Percentiles rank a stretch among this genome's conserved stretches.
Conservation (phyloP, 352 stramenopile genomes). For the Pythium periplocum region DNA sequence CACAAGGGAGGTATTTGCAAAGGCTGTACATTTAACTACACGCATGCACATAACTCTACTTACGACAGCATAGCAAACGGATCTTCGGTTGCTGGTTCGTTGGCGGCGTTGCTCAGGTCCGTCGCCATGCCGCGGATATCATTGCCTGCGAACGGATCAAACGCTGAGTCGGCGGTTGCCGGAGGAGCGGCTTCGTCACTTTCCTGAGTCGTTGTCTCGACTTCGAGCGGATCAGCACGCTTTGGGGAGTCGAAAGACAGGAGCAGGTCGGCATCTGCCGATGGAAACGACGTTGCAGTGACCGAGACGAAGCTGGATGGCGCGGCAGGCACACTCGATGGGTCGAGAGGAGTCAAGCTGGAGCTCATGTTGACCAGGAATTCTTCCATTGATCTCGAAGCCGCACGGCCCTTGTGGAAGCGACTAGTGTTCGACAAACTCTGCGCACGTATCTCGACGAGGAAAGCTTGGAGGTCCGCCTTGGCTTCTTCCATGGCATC, state of each 20-base stretch:
- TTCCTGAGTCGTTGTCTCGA: neutral
- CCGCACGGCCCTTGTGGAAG: constrained; percentile 31
- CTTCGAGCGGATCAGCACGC: neutral
- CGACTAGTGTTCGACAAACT: constrained; percentile 31
- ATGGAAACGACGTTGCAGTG: constrained; percentile 1
- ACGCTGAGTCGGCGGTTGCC: constrained; percentile 2
- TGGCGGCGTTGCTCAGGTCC: neutral
- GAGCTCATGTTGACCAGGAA: constrained; percentile 58
- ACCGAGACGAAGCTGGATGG: constrained; percentile 19
- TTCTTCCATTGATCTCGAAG: constrained; percentile 62
- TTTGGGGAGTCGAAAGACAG: constrained; percentile 1
- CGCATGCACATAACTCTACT: too few relatives aligned
- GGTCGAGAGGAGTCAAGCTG: constrained; percentile 21
- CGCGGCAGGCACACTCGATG: neutral
- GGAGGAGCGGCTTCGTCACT: neutral
- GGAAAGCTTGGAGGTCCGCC: constrained; percentile 46
- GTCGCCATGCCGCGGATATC: constrained; percentile 34
- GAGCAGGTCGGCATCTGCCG: constrained; percentile 7
- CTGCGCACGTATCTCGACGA: constrained; percentile 57
- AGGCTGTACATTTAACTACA: too few relatives aligned
- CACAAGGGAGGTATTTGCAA: too few relatives aligned
- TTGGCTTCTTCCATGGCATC: constrained; percentile 71
- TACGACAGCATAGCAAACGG: constrained; percentile 1
- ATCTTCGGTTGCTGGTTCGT: constrained; percentile 2
- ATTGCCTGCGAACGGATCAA: constrained; percentile 62